A percentile compares a stretch with the other conserved stretches of the same genome.
Evolutionary conservation across 1,139 yeast species (phyloP).

Genomic region (Suhomyces yuchorum): DNA sequence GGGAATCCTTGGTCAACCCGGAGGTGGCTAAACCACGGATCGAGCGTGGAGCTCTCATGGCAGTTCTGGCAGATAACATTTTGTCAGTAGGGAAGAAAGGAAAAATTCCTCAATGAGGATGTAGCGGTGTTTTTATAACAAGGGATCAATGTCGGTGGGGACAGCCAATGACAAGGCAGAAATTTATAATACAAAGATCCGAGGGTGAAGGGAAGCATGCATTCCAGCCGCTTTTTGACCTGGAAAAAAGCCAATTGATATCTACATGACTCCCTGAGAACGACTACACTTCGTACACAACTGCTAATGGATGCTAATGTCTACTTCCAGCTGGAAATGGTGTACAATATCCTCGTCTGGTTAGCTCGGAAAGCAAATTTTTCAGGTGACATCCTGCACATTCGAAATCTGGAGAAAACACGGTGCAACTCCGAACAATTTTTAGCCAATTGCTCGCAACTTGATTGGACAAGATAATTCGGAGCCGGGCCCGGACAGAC

Average conservation of each 20-base stretch:
- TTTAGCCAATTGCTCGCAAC: slow-evolving; percentile 12
- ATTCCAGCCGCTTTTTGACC: neutral
- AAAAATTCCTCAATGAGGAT: slow-evolving; percentile 8
- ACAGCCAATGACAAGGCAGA: slow-evolving; percentile 21
- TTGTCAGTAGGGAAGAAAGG: slow-evolving; percentile 14
- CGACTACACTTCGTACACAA: neutral
- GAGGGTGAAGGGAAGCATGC: slow-evolving; percentile 7
- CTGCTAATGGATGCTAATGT: neutral
- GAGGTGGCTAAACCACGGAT: slow-evolving; percentile 77
- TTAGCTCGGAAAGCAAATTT: slow-evolving; percentile 11
- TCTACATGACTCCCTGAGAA: neutral
- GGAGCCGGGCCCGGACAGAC: slow-evolving; percentile 13
- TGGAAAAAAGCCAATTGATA: neutral
- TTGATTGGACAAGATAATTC: slow-evolving; percentile 11
- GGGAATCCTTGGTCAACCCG: slow-evolving; percentile 81
- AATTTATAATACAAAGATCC: slow-evolving; percentile 22
- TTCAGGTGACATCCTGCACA: slow-evolving; percentile 15
- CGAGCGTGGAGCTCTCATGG: slow-evolving; percentile 37
- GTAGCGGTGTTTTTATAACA: slow-evolving; percentile 14
- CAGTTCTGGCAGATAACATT: slow-evolving; percentile 47
- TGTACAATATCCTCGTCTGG: neutral
- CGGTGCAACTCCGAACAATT: slow-evolving; percentile 16
- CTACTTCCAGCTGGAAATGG: neutral
- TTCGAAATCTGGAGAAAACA: slow-evolving; percentile 16
- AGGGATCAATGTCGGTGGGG: slow-evolving; percentile 13